Conservation (phyloP, 2,329 filamentous ascomycete genomes). For the Alternaria incomplexa region DNA sequence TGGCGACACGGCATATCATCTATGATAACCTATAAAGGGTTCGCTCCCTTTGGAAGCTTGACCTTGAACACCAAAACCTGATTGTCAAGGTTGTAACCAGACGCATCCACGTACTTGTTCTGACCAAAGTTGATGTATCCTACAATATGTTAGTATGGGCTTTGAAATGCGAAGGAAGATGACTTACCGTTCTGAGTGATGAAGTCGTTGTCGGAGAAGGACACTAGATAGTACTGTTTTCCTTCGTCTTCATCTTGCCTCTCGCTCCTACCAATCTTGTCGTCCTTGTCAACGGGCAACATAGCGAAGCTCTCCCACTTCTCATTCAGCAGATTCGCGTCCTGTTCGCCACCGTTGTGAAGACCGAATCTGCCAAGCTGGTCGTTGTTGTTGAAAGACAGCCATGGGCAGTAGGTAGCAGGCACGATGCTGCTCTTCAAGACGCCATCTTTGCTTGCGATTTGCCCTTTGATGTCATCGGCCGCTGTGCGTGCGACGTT, state of each 20-base stretch:
- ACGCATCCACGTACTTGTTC: constrained; percentile 62
- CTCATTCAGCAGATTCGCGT: constrained; percentile 69
- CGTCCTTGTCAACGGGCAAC: constrained; percentile 59
- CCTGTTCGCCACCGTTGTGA: constrained; percentile 70
- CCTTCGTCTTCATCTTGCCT: constrained; percentile 51
- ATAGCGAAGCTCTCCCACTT: constrained; percentile 77
- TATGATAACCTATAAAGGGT: constrained; percentile 25
- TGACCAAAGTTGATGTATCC: constrained; percentile 64
- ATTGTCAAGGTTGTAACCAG: constrained; percentile 64
- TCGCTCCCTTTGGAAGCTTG: constrained; percentile 51
- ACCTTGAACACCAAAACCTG: constrained; percentile 70
- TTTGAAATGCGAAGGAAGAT: neutral
- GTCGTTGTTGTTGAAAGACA: constrained; percentile 71
- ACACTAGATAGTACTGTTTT: constrained; percentile 73
- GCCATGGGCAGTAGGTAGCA: constrained; percentile 68
- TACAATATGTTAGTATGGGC: constrained; percentile 25
- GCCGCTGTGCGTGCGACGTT: constrained; percentile 60
- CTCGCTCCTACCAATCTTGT: constrained; percentile 25
- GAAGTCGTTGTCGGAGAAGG: constrained; percentile 75
- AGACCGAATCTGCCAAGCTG: constrained; percentile 70
- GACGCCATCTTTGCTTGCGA: constrained; percentile 58
- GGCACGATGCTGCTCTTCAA: constrained; percentile 62
- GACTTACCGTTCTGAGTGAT: constrained; percentile 70
- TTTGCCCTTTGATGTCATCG: constrained; percentile 50
- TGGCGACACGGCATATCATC: neutral